phyloP scores from a whole-genome alignment of 768 basidiomycete species.

The Serendipita sp. region DNA sequence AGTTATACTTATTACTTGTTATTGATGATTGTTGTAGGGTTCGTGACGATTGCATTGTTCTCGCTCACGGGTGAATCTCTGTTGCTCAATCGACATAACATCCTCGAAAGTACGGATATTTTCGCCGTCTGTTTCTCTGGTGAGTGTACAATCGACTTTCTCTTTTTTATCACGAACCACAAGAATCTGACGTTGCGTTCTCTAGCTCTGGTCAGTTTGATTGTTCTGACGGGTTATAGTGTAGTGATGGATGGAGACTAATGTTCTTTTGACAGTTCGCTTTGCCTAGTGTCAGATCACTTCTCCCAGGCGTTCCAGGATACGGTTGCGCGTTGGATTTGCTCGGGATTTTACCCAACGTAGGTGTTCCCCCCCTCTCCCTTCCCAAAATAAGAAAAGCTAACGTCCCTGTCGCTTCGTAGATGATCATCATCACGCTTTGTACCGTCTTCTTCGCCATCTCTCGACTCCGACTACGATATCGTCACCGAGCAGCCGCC shows the following conservation, averaged over 20 bases:
- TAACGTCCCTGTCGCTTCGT: background rate
- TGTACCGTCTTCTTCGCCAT: background rate
- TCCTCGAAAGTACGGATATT: background rate
- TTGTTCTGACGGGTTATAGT: too few relatives aligned
- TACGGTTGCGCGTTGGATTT: background rate
- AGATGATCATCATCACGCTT: background rate
- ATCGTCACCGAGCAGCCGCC: background rate
- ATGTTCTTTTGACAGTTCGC: background rate
- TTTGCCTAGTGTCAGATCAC: background rate
- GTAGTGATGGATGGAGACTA: too few relatives aligned
- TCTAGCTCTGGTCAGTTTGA: background rate
- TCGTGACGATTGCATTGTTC: background rate
- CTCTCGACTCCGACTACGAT: background rate
- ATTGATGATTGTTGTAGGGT: background rate
- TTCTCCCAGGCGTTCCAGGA: background rate
- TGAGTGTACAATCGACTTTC: background rate
- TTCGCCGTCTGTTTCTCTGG: constrained; percentile 1
- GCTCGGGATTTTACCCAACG: background rate
- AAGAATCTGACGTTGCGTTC: too few relatives aligned
- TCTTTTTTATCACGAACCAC: too few relatives aligned
- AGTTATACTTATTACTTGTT: too few relatives aligned
- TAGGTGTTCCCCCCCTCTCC: background rate
- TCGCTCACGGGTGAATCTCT: background rate
- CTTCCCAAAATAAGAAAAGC: background rate
- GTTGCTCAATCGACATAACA: background rate